These are phyloP conservation scores for Sedum album DNA, from an alignment of 164 flowering plant genomes.

Conservation along the genomic window DNA sequence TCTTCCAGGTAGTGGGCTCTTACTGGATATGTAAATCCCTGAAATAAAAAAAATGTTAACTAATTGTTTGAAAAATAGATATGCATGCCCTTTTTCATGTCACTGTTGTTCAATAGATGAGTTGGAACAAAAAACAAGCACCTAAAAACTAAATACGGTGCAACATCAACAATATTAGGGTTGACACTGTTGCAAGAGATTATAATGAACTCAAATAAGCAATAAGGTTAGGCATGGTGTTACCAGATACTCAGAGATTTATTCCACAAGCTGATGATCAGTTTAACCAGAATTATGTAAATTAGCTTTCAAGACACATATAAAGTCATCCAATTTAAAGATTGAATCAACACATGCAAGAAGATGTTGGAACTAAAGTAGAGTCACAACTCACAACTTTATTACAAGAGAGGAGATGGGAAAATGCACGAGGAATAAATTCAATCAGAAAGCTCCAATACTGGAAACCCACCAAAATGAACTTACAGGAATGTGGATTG, in stretches of 20 bases:
- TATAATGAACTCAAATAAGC: not conserved
- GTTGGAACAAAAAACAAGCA: not conserved
- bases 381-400: not conserved
- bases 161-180: not conserved
- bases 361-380: not conserved
- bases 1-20: slow-evolving; percentile 86
- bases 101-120: not conserved
- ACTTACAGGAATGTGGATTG: slow-evolving; percentile 91
- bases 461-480: slow-evolving; percentile 8
- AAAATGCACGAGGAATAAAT: not conserved
- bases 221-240: not conserved
- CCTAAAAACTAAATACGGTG: not conserved
- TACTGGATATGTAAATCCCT: slow-evolving; percentile 96
- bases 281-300: too few species aligned
- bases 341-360: not conserved
- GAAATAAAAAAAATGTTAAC: slow-evolving; percentile 7
- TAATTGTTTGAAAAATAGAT: not conserved
- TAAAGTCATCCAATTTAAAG: not conserved
- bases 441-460: not conserved
- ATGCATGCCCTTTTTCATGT: not conserved
- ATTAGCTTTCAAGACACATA: too few species aligned
- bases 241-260: not conserved
- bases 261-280: not conserved
- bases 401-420: not conserved
- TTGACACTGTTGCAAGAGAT: too few species aligned